phyloP scores from a whole-genome alignment of 768 basidiomycete species.

The Tulasnella sp. region DNA sequence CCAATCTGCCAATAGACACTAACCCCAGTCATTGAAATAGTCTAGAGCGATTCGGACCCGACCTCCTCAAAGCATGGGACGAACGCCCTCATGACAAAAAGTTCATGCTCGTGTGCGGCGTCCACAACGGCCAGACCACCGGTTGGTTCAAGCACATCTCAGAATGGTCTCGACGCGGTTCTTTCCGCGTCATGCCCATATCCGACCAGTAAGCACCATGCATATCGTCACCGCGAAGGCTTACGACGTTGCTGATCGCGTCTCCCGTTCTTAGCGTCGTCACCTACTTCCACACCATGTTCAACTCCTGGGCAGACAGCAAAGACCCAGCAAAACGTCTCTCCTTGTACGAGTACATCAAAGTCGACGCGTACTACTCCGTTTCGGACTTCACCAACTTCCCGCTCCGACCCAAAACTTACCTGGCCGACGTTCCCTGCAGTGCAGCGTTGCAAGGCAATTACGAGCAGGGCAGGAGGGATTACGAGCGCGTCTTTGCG shows the following conservation, averaged over 20 bases:
- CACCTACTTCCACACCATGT: background rate
- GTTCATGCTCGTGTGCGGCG: slow-evolving; percentile 20
- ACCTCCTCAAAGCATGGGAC: slow-evolving; percentile 24
- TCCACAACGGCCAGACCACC: slow-evolving; percentile 17
- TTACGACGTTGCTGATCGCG: background rate
- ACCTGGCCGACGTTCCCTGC: background rate
- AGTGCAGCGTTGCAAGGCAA: background rate
- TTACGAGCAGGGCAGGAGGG: background rate
- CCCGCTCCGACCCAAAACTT: background rate
- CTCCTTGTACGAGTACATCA: slow-evolving; percentile 20
- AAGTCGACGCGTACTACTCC: slow-evolving; percentile 19
- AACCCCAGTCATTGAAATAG: background rate
- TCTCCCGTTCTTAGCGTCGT: background rate
- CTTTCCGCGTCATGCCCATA: slow-evolving; percentile 14
- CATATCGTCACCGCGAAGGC: background rate
- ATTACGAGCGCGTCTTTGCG: background rate
- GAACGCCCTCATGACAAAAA: slow-evolving; percentile 15
- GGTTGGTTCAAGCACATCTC: background rate
- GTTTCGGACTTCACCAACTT: slow-evolving; percentile 4
- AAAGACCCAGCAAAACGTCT: background rate
- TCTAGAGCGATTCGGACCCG: background rate
- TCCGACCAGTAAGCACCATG: slow-evolving; percentile 15
- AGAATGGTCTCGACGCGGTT: slow-evolving; percentile 13
- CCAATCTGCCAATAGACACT: background rate
- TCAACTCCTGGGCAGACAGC: background rate